Percentiles rank a stretch among this genome's conserved stretches.
These are phyloP conservation scores for Exophiala sp. DNA, from an alignment of 2,329 filamentous ascomycete species.

Conservation along the genomic window DNA sequence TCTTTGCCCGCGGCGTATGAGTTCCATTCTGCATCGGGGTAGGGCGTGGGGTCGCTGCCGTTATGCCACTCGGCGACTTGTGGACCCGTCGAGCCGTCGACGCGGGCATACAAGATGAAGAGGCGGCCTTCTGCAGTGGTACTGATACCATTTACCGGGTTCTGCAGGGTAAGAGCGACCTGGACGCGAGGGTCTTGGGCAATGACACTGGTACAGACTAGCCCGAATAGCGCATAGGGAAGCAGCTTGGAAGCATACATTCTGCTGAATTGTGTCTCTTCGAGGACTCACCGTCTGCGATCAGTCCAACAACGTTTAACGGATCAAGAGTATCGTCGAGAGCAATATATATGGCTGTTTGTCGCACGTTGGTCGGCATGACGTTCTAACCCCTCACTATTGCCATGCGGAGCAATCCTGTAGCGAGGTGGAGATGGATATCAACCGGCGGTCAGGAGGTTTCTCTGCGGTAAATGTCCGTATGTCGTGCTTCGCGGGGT, in stretches of 20 bases:
- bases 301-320: too few species aligned
- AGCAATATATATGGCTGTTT: too few species aligned
- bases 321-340: too few species aligned
- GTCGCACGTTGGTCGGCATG: too few species aligned
- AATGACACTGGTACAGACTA: neutral
- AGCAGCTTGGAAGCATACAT: neutral
- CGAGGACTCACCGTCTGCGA: too few species aligned
- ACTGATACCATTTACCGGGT: slow-evolving; percentile 18
- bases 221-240: neutral
- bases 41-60: slow-evolving; percentile 16
- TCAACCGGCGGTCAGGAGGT: too few species aligned
- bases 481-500: too few species aligned
- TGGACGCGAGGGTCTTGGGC: slow-evolving; percentile 6
- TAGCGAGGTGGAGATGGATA: too few species aligned
- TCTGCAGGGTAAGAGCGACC: slow-evolving; percentile 5
- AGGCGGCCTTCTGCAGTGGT: slow-evolving; percentile 32
- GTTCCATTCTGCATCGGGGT: slow-evolving; percentile 19
- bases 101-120: slow-evolving; percentile 32
- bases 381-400: too few species aligned
- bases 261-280: neutral
- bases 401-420: too few species aligned
- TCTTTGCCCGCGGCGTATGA: slow-evolving; percentile 11
- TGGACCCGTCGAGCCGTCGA: slow-evolving; percentile 33
- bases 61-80: slow-evolving; percentile 31
- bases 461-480: too few species aligned